These are phyloP conservation scores for Verticillium klebahnii DNA, from an alignment of 2,329 filamentous ascomycete species.

Conservation along the genomic window DNA sequence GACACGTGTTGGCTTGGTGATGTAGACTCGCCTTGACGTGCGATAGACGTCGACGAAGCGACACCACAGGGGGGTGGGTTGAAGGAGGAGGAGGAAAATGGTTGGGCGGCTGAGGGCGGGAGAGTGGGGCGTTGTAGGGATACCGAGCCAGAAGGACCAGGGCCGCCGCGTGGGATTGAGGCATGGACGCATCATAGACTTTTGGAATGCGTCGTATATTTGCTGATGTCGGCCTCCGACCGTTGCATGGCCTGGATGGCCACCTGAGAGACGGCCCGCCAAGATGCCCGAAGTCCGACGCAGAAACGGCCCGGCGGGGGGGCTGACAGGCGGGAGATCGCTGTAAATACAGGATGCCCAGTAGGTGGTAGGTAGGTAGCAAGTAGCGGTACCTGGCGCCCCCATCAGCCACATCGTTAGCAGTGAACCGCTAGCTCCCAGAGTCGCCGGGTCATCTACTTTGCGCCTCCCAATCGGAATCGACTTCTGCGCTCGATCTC, in stretches of 20 bases:
- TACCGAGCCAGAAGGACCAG: not conserved
- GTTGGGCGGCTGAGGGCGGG: not conserved
- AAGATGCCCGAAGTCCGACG: conserved; percentile 2
- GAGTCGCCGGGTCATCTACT: no score
- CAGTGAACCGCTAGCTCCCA: no score
- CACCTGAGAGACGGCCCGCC: not conserved
- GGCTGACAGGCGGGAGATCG: not conserved
- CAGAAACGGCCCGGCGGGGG: not conserved
- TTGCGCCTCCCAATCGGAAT: no score
- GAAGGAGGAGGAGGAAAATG: not conserved
- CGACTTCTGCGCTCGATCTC: no score
- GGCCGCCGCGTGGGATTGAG: not conserved
- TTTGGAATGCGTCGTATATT: not conserved
- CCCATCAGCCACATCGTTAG: no score
- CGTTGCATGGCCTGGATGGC: not conserved
- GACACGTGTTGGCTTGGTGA: not conserved
- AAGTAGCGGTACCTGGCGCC: no score
- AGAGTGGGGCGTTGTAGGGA: not conserved
- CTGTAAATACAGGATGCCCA: not conserved
- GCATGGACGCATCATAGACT: conserved; percentile 4
- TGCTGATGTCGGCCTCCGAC: not conserved
- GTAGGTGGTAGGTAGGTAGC: no score
- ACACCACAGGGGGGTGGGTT: no score
- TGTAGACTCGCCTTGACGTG: not conserved
- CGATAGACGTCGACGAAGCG: not conserved